A percentile compares a stretch with the other conserved stretches of the same genome.
These are phyloP conservation scores for Xylaria sp. DNA, from an alignment of 2,329 filamentous ascomycete genomes.

Conservation along the genomic window DNA sequence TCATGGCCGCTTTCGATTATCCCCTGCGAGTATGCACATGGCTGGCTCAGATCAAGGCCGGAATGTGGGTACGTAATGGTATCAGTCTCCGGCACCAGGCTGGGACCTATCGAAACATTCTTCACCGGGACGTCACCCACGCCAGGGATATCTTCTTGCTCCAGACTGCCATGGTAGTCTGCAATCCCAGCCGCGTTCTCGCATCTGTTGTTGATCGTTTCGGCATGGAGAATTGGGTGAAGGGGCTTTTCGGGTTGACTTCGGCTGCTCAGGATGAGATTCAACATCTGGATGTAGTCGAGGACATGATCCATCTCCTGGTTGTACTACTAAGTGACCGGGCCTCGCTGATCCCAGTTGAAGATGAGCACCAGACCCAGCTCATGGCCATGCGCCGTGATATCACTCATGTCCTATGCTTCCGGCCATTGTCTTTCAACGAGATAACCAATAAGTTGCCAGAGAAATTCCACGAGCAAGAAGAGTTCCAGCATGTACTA, in stretches of 20 bases:
- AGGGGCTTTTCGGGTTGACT: conserved; percentile 74
- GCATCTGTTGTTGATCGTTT: conserved; percentile 91
- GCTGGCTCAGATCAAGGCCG: conserved; percentile 96
- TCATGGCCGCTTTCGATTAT: conserved; percentile 89
- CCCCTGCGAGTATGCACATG: conserved; percentile 92
- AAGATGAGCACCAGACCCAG: conserved; percentile 67
- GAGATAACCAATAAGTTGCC: conserved; percentile 85
- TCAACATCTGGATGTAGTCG: conserved; percentile 89
- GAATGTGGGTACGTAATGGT: conserved; percentile 98
- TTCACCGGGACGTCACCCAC: conserved; percentile 87
- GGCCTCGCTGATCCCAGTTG: conserved; percentile 71
- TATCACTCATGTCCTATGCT: conserved; percentile 91
- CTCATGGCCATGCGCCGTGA: conserved; percentile 80
- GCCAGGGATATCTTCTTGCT: conserved; percentile 93
- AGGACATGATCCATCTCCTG: conserved; percentile 93
- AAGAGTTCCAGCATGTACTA: conserved; percentile 83
- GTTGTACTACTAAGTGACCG: conserved; percentile 91
- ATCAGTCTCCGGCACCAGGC: conserved; percentile 95
- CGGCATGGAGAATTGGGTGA: conserved; percentile 84
- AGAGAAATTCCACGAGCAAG: conserved; percentile 86
- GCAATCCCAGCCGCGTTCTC: conserved; percentile 79
- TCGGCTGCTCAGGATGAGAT: conserved; percentile 78
- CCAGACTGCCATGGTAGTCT: conserved; percentile 87
- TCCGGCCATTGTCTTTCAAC: conserved; percentile 93
- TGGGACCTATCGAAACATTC: conserved; percentile 86